Percentiles rank a stretch among this genome's conserved stretches.
phyloP scores from a whole-genome alignment of 352 stramenopile genomes.

The Globisporangium canariense region DNA sequence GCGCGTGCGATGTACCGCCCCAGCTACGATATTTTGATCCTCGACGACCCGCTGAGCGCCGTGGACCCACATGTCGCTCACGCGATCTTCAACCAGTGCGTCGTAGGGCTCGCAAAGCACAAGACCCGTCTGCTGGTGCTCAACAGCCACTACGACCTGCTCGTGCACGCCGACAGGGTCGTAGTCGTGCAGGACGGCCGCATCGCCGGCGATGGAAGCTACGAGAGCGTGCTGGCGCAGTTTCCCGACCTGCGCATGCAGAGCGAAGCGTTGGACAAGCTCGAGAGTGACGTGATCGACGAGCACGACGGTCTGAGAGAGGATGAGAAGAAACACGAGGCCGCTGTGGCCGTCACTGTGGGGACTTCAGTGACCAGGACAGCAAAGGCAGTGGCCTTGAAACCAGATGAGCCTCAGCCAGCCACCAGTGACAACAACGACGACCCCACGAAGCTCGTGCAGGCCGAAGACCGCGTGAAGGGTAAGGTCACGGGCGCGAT shows the following conservation, averaged over 20 bases:
- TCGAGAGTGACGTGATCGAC: conserved; percentile 7
- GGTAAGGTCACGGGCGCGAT: conserved; percentile 24
- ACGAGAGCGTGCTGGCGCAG: conserved; percentile 46
- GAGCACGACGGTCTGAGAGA: not conserved
- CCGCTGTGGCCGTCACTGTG: not conserved
- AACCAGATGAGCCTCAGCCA: not conserved
- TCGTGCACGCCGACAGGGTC: conserved; percentile 47
- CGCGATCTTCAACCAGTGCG: conserved; percentile 89
- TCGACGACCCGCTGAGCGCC: conserved; percentile 94
- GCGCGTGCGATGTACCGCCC: conserved; percentile 90
- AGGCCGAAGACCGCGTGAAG: conserved; percentile 32
- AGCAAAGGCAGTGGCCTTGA: not conserved
- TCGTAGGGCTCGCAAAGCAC: conserved; percentile 49
- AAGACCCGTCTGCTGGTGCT: conserved; percentile 90
- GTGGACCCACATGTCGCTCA: conserved; percentile 94
- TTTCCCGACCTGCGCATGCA: conserved; percentile 26
- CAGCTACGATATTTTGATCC: conserved; percentile 86
- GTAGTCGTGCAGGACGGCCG: conserved; percentile 66
- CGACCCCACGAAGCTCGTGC: conserved; percentile 17
- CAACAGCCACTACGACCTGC: conserved; percentile 91
- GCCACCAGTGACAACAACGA: not conserved
- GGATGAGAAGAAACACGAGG: not conserved
- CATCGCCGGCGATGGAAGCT: conserved; percentile 81
- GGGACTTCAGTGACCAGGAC: not conserved
- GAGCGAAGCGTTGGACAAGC: conserved; percentile 11